Base-by-base conservation (phyloP, 2,329 filamentous ascomycete genomes). In the Chaetomiaceae sp. region DNA sequence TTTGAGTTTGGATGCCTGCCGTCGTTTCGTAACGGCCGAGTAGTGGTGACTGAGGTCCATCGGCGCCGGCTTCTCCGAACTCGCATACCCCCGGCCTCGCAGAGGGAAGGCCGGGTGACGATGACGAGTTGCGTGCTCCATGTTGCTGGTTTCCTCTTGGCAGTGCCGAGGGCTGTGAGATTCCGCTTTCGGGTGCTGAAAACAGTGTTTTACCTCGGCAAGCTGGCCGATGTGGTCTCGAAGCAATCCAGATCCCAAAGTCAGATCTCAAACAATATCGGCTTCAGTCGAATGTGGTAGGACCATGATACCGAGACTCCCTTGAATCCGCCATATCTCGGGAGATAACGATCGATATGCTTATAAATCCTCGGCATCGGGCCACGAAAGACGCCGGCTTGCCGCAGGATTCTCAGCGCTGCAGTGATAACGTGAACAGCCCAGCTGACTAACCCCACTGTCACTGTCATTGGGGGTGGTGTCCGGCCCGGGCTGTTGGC, bases 11-110 rank as follows among this genome's bases (percentile, higher is more conserved):
- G 82, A 93, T 6, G 77, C 70, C 6, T 70, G 57, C 8, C 88
- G 76, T 38, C 77, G 75, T 59, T 75, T 82, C 38, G 88, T 84
- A 36, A 80, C 73, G 47, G 79, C 72, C 1, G 87, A 90, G 56
- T 83, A 84, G 62, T 90, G 84, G 62, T 95, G 87, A 56, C 81
- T 84, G 50, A 95, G 72, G 64, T 95, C 85, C 55, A 81, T 69
- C 6, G 90, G 88, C 47, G 58, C 53, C 22, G 65, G 67, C 59
- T 62, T 65, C 38, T 58, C 59, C 17, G 32, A 6, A 9, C 9
- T 24, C 6, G 9, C 22, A 9, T 24, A 5, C 22, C 22, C 22
- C 6, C 22, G 47, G 26, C 18, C 29, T 12, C 22, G 22, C 36
- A 32, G 40, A 18, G 30, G 29, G 24, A 17, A 27, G 4, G n/a